These are phyloP conservation scores for Thielaviopsis euricoi DNA, from an alignment of 2,329 filamentous ascomycete genomes.

Conservation along the genomic window DNA sequence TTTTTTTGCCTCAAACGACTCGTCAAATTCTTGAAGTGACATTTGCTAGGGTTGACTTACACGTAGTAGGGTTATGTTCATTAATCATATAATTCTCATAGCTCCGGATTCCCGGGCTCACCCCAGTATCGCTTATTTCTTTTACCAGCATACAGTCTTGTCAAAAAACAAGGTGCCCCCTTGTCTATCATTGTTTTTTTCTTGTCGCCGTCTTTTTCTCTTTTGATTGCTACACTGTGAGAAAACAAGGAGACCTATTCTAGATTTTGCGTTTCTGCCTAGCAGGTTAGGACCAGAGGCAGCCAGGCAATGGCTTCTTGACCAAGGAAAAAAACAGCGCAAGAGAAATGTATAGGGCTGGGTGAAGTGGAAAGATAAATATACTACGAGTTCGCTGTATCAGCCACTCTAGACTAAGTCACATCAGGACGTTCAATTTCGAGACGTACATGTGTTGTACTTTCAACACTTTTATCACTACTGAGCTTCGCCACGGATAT, in stretches of 20 bases:
- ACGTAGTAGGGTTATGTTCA: not conserved
- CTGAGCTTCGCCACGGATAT: too few species aligned
- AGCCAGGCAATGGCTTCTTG: too few species aligned
- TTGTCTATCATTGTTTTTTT: not conserved
- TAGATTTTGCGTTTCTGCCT: not conserved
- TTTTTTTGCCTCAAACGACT: not conserved
- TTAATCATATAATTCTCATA: not conserved
- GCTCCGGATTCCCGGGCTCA: not conserved
- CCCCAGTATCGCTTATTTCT: not conserved
- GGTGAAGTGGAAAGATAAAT: too few species aligned
- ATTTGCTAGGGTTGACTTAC: not conserved
- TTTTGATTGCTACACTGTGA: too few species aligned
- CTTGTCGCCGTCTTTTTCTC: too few species aligned
- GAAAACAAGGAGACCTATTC: not conserved
- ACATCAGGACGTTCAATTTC: too few species aligned
- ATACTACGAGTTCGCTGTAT: too few species aligned
- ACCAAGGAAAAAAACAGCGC: too few species aligned
- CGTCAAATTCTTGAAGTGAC: not conserved
- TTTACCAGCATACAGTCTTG: not conserved
- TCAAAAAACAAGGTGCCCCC: not conserved
- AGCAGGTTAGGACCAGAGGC: not conserved
- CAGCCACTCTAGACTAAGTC: too few species aligned
- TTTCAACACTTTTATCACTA: too few species aligned
- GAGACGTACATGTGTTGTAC: too few species aligned
- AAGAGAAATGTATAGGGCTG: too few species aligned